These are phyloP conservation scores for Diplodia sapinea DNA, from an alignment of 2,329 filamentous ascomycete species.

Conservation along the genomic window DNA sequence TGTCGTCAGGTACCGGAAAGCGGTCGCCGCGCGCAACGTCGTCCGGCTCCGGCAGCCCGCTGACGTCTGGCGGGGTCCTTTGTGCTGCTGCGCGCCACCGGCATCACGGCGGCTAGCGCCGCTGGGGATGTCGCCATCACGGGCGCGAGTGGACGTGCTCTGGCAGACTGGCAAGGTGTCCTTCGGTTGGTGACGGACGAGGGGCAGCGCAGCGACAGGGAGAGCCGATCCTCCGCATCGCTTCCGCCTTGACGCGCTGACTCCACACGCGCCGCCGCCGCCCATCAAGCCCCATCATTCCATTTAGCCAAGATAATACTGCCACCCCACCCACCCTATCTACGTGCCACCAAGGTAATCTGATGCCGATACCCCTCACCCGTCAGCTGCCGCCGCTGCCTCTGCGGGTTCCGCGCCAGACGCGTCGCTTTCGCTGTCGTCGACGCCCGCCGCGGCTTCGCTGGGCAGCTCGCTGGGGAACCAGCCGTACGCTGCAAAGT, in stretches of 20 bases:
- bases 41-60: background rate
- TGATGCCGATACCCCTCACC: constrained; percentile 8
- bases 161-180: constrained; percentile 16
- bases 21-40: background rate
- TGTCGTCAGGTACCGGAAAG: constrained; percentile 27
- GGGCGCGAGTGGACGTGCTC: constrained; percentile 13
- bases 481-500: constrained; percentile 56
- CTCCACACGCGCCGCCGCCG: constrained; percentile 4
- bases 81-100: constrained; percentile 11
- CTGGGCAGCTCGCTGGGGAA: constrained; percentile 59
- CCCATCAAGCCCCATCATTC: background rate
- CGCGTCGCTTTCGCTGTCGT: constrained; percentile 40
- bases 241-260: constrained; percentile 24
- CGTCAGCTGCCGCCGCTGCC: constrained; percentile 16
- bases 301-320: constrained; percentile 12
- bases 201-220: background rate
- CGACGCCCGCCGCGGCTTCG: constrained; percentile 48
- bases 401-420: background rate
- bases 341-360: constrained; percentile 12
- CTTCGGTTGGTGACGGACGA: constrained; percentile 24
- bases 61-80: constrained; percentile 17
- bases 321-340: constrained; percentile 22
- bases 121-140: constrained; percentile 6
- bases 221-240: constrained; percentile 31
- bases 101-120: background rate